phyloP scores from a whole-genome alignment of 805 yeast genomes.

The Lipomyces chichibuensis region DNA sequence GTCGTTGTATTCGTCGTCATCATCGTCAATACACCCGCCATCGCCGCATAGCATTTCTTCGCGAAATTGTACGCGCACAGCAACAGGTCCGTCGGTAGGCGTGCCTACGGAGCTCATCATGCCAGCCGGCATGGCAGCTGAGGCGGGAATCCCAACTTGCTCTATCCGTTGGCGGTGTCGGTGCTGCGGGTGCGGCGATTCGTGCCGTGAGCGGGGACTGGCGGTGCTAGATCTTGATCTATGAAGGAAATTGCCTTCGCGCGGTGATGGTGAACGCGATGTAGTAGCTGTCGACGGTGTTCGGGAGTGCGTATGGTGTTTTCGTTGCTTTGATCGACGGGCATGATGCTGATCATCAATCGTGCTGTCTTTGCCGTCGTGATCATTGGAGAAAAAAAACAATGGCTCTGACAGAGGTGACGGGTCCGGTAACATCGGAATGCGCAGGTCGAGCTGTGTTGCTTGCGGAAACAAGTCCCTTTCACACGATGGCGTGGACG shows the following conservation, averaged over 20 bases:
- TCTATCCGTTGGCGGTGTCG: not conserved
- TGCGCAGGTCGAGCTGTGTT: conserved; percentile 23
- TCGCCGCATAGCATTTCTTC: conserved; percentile 17
- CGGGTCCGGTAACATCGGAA: conserved; percentile 33
- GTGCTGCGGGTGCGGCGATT: not conserved
- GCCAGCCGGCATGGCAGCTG: not conserved
- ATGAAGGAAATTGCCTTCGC: not conserved
- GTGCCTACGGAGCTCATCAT: not conserved
- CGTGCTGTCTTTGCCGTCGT: not conserved
- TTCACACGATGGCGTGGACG: conserved; percentile 1
- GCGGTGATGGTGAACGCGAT: not conserved
- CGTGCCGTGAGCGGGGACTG: not conserved
- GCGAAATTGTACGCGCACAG: conserved; percentile 20
- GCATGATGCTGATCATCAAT: conserved; percentile 1
- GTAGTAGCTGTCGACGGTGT: conserved; percentile 4
- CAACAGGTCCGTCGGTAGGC: conserved; percentile 3
- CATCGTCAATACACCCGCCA: conserved; percentile 23
- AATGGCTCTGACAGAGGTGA: conserved; percentile 28
- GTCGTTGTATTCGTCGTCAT: conserved; percentile 6
- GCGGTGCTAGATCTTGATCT: not conserved
- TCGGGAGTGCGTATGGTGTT: not conserved
- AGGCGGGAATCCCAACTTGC: not conserved
- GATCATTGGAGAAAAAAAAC: not conserved
- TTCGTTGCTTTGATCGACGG: not conserved
- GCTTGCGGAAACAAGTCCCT: conserved; percentile 25